Base-by-base conservation (phyloP, 179 eudicot species). In the Actinidia arguta region DNA sequence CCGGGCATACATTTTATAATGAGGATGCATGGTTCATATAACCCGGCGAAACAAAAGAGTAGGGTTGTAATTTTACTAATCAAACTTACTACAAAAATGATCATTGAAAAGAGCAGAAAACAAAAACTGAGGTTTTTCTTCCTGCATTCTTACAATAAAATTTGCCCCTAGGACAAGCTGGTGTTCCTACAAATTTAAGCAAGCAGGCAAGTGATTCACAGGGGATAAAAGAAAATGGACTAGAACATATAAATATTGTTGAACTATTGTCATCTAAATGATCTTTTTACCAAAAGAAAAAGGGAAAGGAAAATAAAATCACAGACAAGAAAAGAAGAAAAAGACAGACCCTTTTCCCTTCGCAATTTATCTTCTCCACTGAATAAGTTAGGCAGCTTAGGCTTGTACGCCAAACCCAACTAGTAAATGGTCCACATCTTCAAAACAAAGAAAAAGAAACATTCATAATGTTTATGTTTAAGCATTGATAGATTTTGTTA, bases 101-200 rank as follows among this genome's bases (percentile, higher is more conserved):
- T 96, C 99, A 84, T 96, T 96, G 82, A 96, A 92, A 1, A 87
- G 96, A 71, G 99, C 94, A 18, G 99, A 94, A 84, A 89, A 94
- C 89, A 96, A 77, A 89, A 94, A 92, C 42, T 75, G 86, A 36
- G 99, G 98, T n/a, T 79, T 85, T 87, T 79, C 98, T 94, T 86
- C 99, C 98, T 56, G 81, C 79, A 81, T 95, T 95, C 80, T 78
- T 87, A 76, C 99, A 96, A 79, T 96, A 96, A 76, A 96, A 96
- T 85, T 88, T 93, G 16, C 97, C 94, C 39, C 72, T 74, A 8
- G 98, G 94, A 84, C 99, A 96, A 71, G 99, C 99, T n/a, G 99
- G 84, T 71, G 98, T 96, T 77, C 99, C 99, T 95, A 78, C 63
- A 82, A 18, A 77, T 68, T 81, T 42, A 36, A 81, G 4, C 51